Conservation (phyloP, 176 grass and related monocot species). For the Dendrocalamus sinicus region DNA sequence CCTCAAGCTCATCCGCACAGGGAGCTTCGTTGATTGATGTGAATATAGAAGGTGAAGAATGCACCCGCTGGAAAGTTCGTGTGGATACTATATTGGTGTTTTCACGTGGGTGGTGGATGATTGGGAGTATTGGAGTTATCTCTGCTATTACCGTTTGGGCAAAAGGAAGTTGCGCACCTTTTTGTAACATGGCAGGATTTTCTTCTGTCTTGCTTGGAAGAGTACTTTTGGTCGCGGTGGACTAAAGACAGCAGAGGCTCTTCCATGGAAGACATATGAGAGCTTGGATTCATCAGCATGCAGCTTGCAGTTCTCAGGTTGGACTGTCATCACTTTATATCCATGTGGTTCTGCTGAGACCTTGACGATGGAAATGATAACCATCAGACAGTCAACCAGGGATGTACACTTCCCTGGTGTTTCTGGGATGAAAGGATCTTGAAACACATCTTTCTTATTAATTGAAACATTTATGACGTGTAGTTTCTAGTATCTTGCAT, state of each 20-base stretch:
- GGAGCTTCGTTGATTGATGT: conserved; percentile 55
- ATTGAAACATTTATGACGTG: conserved; percentile 44
- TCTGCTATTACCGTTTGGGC: conserved; percentile 34
- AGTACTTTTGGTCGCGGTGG: conserved; percentile 18
- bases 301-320: conserved; percentile 34
- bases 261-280: conserved; percentile 45
- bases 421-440: conserved; percentile 41
- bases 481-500: conserved; percentile 58
- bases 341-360: conserved; percentile 33
- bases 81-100: conserved; percentile 36
- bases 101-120: conserved; percentile 34
- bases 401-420: conserved; percentile 50
- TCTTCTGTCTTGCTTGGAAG: conserved; percentile 44
- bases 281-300: conserved; percentile 37
- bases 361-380: conserved; percentile 3
- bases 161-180: conserved; percentile 42
- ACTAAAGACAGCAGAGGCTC: conserved; percentile 52
- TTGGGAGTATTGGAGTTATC: conserved; percentile 30
- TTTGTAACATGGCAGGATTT: conserved; percentile 45
- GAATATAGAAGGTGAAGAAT: conserved; percentile 71
- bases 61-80: conserved; percentile 41
- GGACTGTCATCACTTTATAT: conserved; percentile 45
- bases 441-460: conserved; percentile 49
- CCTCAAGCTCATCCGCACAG: conserved; percentile 37
- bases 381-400: conserved; percentile 28